Evolutionary conservation across 164 flowering plant species (phyloP).

Genomic region (Echeveria elegans): DNA sequence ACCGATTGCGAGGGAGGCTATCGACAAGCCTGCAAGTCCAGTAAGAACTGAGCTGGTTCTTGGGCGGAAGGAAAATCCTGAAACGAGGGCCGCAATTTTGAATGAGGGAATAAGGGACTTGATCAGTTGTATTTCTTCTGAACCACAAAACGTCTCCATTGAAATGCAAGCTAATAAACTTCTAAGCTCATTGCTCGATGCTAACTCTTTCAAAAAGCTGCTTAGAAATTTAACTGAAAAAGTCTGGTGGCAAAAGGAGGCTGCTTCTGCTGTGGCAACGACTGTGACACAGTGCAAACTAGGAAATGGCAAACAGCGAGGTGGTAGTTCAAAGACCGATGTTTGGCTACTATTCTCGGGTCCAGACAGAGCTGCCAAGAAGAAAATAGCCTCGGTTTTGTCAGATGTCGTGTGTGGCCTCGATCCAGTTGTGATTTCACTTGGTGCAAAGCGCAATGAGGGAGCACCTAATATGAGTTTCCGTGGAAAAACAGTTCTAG

Average conservation of each 20-base stretch:
- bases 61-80: conserved; percentile 35
- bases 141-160: conserved; percentile 22
- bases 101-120: conserved; percentile 42
- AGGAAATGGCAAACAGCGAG: conserved; percentile 42
- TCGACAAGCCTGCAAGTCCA: conserved; percentile 50
- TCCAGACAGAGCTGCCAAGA: conserved; percentile 82
- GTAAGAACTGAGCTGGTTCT: conserved; percentile 78
- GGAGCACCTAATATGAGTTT: conserved; percentile 28
- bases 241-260: conserved; percentile 90
- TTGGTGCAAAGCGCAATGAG: conserved; percentile 46
- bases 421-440: conserved; percentile 39
- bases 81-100: conserved; percentile 18
- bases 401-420: conserved; percentile 51
- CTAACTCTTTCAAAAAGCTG: conserved; percentile 71
- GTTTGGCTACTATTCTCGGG: conserved; percentile 44
- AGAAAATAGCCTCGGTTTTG: conserved; percentile 74
- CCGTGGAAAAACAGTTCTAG: conserved; percentile 80
- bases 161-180: conserved; percentile 32
- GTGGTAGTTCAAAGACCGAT: not conserved
- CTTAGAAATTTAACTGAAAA: conserved; percentile 62
- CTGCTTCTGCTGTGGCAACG: conserved; percentile 68
- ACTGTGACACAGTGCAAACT: conserved; percentile 51
- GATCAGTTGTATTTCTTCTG: conserved; percentile 47
- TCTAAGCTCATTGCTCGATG: conserved; percentile 31
- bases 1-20: conserved; percentile 14